These are phyloP conservation scores for Laburnicola sp. DNA, from an alignment of 2,329 filamentous ascomycete species.

Conservation along the genomic window DNA sequence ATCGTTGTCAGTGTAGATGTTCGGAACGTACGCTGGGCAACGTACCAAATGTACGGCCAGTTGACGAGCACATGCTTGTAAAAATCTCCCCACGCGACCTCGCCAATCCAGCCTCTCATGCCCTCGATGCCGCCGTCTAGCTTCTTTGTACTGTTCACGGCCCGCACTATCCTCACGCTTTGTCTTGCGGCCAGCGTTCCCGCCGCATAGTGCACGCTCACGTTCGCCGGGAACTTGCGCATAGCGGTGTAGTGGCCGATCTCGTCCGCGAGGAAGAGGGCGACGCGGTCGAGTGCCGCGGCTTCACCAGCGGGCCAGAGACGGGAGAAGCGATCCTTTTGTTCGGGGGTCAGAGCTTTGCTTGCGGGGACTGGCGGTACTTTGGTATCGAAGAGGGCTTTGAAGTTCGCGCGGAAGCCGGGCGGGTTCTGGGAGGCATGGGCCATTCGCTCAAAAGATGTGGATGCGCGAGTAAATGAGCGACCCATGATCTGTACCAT, in stretches of 20 bases:
- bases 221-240: slow-evolving; percentile 49
- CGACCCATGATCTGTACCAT: slow-evolving; percentile 78
- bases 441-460: slow-evolving; percentile 67
- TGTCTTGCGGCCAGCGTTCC: slow-evolving; percentile 52
- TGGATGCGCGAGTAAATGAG: slow-evolving; percentile 69
- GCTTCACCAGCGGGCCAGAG: slow-evolving; percentile 53
- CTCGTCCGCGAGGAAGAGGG: slow-evolving; percentile 53
- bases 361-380: slow-evolving; percentile 58
- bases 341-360: slow-evolving; percentile 58
- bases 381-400: slow-evolving; percentile 36
- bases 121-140: slow-evolving; percentile 55
- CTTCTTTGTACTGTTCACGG: slow-evolving; percentile 51
- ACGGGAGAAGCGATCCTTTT: slow-evolving; percentile 44
- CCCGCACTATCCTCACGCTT: slow-evolving; percentile 57
- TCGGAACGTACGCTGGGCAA: slow-evolving; percentile 5
- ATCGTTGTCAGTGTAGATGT: slow-evolving; percentile 13
- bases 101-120: slow-evolving; percentile 52
- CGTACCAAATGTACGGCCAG: slow-evolving; percentile 80
- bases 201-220: slow-evolving; percentile 51
- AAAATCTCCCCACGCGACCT: slow-evolving; percentile 58
- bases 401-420: slow-evolving; percentile 53
- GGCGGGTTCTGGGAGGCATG: slow-evolving; percentile 60
- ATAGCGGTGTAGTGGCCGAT: slow-evolving; percentile 45
- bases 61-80: slow-evolving; percentile 69
- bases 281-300: slow-evolving; percentile 47